phyloP scores from a whole-genome alignment of 495 filamentous ascomycete genomes.

The Penicillium taxi region DNA sequence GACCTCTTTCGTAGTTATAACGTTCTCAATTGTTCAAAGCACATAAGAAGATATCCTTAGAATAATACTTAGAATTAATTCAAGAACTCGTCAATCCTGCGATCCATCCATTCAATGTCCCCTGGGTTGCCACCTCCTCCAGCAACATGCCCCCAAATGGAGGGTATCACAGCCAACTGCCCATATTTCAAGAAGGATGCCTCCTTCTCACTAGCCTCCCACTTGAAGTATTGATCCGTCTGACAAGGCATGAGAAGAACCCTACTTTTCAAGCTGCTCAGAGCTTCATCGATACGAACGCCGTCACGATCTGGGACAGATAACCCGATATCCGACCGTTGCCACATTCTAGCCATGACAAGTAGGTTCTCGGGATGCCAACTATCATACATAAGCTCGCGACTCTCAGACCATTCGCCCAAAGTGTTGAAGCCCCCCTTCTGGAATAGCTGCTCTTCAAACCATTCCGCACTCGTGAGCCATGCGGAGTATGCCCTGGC shows the following conservation, averaged over 20 bases:
- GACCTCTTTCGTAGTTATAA: too few species aligned
- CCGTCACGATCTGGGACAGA: slow-evolving; percentile 35
- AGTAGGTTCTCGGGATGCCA: slow-evolving; percentile 54
- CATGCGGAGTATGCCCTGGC: slow-evolving; percentile 59
- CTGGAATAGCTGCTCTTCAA: slow-evolving; percentile 50
- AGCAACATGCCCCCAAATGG: slow-evolving; percentile 54
- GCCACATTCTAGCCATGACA: slow-evolving; percentile 58
- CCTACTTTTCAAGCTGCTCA: slow-evolving; percentile 48
- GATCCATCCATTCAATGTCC: slow-evolving; percentile 54
- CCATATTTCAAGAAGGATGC: slow-evolving; percentile 39
- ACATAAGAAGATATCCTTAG: too few species aligned
- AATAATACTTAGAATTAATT: background rate
- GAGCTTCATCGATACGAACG: slow-evolving; percentile 42
- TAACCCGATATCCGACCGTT: slow-evolving; percentile 47
- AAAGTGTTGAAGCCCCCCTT: slow-evolving; percentile 45
- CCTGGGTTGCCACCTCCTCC: slow-evolving; percentile 46
- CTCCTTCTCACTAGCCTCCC: slow-evolving; percentile 51
- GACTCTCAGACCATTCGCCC: slow-evolving; percentile 52
- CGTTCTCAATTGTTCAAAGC: too few species aligned
- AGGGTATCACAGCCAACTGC: slow-evolving; percentile 43
- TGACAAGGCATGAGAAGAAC: slow-evolving; percentile 50
- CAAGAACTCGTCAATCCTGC: slow-evolving; percentile 37
- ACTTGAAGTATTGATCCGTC: slow-evolving; percentile 59
- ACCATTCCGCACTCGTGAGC: slow-evolving; percentile 59
- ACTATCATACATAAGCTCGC: slow-evolving; percentile 29